Conservation (phyloP, 768 basidiomycete genomes). For the Mycena leptocephala region DNA sequence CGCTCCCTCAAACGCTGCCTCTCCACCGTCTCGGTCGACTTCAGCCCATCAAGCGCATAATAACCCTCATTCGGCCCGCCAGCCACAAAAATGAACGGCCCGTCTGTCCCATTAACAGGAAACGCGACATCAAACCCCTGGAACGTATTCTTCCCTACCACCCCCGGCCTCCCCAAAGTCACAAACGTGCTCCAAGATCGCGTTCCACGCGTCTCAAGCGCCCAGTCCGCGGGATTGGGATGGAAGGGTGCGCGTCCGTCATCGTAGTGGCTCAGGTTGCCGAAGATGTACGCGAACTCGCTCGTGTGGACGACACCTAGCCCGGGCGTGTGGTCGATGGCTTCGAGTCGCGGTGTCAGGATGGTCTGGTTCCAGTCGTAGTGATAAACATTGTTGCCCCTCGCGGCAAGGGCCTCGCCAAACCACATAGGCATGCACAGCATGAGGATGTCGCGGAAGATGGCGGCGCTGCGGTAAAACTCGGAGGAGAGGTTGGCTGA, state of each 20-base stretch:
- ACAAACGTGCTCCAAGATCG: constrained; percentile 17
- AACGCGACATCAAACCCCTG: constrained; percentile 15
- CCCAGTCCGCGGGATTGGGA: not conserved
- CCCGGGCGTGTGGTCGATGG: not conserved
- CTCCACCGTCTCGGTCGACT: not conserved
- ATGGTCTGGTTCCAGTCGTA: constrained; percentile 21
- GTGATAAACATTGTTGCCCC: constrained; percentile 1
- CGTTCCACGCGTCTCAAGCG: constrained; percentile 14
- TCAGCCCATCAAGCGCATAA: constrained; percentile 11
- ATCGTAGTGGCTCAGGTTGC: constrained; percentile 12
- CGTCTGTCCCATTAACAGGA: constrained; percentile 6
- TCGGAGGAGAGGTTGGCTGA: not conserved
- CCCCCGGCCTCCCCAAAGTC: constrained; percentile 15
- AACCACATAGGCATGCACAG: not conserved
- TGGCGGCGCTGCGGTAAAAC: not conserved
- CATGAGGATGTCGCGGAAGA: not conserved
- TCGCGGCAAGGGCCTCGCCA: not conserved
- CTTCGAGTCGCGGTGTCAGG: not conserved
- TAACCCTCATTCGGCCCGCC: constrained; percentile 5
- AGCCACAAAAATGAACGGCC: constrained; percentile 13
- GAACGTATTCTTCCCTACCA: constrained; percentile 16
- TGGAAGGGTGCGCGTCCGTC: constrained; percentile 1
- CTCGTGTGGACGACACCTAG: constrained; percentile 14
- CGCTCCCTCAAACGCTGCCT: constrained; percentile 11
- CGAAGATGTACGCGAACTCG: constrained; percentile 17